Conservation (phyloP, 176 grass and related monocot genomes). For the Rhynchospora tenuis region DNA sequence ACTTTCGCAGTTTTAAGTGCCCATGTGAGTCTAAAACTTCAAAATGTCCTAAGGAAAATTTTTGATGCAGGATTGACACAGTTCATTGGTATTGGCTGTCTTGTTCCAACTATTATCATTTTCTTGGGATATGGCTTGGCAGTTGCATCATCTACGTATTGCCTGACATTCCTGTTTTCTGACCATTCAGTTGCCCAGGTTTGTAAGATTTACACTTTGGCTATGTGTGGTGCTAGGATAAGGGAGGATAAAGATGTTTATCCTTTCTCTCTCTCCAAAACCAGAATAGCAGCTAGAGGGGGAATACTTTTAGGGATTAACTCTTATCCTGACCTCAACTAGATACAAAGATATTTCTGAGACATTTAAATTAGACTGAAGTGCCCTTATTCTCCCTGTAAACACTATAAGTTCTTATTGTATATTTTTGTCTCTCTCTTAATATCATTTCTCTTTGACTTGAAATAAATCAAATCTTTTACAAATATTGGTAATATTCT, state of each 20-base stretch:
- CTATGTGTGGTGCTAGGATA: not conserved
- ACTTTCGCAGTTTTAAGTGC: not conserved
- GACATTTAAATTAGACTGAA: not conserved
- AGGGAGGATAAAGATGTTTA: not conserved
- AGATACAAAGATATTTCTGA: not conserved
- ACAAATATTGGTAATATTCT: not conserved
- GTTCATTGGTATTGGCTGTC: conserved; percentile 43
- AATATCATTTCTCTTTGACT: not conserved
- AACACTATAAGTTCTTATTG: not conserved
- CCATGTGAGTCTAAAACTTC: not conserved
- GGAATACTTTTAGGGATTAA: not conserved
- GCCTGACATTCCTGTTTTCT: conserved; percentile 44
- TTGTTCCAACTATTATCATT: conserved; percentile 35
- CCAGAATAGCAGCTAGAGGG: not conserved
- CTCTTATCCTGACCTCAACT: not conserved
- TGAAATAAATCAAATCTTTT: not conserved
- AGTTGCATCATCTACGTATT: conserved; percentile 44
- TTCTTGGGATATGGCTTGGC: conserved; percentile 41
- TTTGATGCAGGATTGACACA: conserved; percentile 33
- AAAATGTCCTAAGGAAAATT: not conserved
- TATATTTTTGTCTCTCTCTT: not conserved
- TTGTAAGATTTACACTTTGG: conserved; percentile 13
- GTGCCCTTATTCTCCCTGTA: not conserved
- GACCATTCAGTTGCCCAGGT: conserved; percentile 48
- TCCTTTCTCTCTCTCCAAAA: not conserved